phyloP scores from a whole-genome alignment of 139 green algal species.

The Eudorina sp. region DNA sequence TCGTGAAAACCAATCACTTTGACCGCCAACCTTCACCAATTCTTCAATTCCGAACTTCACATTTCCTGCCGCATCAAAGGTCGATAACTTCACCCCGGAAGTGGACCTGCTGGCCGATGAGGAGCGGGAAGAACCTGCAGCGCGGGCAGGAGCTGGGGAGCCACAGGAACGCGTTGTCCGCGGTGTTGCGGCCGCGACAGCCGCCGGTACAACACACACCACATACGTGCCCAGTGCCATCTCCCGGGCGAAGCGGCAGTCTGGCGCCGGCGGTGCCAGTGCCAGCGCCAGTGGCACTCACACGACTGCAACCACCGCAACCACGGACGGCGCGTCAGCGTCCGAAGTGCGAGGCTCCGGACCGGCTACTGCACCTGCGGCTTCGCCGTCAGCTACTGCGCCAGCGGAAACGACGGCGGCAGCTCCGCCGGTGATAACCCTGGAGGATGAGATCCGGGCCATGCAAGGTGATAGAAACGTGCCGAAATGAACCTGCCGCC shows the following conservation, averaged over 20 bases:
- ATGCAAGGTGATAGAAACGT: conserved; percentile 5
- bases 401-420: not conserved
- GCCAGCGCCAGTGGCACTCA: no score
- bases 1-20: no score
- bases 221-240: conserved; percentile 8
- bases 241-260: not conserved
- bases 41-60: no score
- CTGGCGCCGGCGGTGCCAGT: not conserved
- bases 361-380: no score
- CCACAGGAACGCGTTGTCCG: no score
- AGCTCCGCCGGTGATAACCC: not conserved
- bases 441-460: conserved; percentile 36
- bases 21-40: no score
- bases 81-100: conserved; percentile 45
- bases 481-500: no score
- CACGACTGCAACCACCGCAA: no score
- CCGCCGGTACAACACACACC: not conserved
- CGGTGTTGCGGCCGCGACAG: not conserved
- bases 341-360: no score
- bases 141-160: not conserved
- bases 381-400: not conserved
- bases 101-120: not conserved
- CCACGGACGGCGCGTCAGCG: no score
- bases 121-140: not conserved
- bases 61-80: no score